Conservation (phyloP, 805 yeast species). For the Lachancea thermotolerans region DNA sequence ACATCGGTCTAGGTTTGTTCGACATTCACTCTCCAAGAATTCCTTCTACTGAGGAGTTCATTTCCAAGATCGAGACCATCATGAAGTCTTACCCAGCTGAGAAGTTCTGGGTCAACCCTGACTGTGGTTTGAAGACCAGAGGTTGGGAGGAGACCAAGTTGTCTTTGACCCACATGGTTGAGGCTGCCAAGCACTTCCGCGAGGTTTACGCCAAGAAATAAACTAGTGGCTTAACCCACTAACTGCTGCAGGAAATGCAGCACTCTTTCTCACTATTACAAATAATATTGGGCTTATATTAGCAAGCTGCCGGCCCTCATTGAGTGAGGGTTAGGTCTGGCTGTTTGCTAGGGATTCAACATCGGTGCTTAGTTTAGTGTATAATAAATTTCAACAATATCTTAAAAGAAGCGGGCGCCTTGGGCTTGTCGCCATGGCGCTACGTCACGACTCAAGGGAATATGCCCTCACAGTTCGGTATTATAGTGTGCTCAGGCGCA, state of each 20-base stretch:
- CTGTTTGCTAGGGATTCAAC: constrained; percentile 23
- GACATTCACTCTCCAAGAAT: constrained; percentile 99
- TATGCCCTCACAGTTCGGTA: too few species aligned
- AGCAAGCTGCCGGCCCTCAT: constrained; percentile 1
- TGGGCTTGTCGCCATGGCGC: not conserved
- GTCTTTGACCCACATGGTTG: constrained; percentile 97
- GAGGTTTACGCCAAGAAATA: constrained; percentile 38
- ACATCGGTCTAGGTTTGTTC: constrained; percentile 97
- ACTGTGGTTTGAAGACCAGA: constrained; percentile 99
- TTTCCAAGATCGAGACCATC: constrained; percentile 87
- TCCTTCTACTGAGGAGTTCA: constrained; percentile 95
- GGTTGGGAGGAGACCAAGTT: constrained; percentile 97
- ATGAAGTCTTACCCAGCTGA: constrained; percentile 95
- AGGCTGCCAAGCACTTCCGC: constrained; percentile 96
- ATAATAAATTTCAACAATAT: constrained; percentile 33
- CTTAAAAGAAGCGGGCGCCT: constrained; percentile 7
- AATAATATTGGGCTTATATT: constrained; percentile 6
- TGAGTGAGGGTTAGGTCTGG: constrained; percentile 1
- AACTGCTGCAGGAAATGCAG: not conserved
- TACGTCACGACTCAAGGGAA: too few species aligned
- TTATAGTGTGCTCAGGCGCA: too few species aligned
- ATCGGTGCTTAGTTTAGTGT: constrained; percentile 22
- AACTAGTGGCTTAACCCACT: constrained; percentile 10
- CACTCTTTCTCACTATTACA: constrained; percentile 5
- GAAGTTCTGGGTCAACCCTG: constrained; percentile 99